These are phyloP conservation scores for Penicillium polonicum DNA, from an alignment of 2,329 filamentous ascomycete species.

Conservation along the genomic window DNA sequence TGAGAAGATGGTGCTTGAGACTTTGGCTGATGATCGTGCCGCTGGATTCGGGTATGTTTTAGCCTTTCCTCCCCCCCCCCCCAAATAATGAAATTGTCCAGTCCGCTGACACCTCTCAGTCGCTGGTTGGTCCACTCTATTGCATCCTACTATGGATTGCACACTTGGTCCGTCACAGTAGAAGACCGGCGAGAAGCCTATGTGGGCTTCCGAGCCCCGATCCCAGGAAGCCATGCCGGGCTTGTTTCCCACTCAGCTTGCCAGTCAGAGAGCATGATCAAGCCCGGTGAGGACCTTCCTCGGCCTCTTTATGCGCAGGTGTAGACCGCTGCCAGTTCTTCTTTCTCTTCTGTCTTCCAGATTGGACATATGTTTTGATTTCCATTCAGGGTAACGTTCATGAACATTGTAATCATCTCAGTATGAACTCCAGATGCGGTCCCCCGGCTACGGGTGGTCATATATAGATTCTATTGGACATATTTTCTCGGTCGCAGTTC, in stretches of 20 bases:
- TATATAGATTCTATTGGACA: slow-evolving; percentile 11
- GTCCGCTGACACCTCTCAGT: slow-evolving; percentile 45
- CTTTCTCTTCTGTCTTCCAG: background rate
- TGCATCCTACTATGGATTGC: slow-evolving; percentile 85
- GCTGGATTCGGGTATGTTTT: slow-evolving; percentile 75
- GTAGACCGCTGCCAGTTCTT: slow-evolving; percentile 16
- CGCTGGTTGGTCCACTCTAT: slow-evolving; percentile 93
- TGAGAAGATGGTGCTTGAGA: slow-evolving; percentile 77
- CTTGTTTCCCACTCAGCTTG: slow-evolving; percentile 30
- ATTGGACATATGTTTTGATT: slow-evolving; percentile 1
- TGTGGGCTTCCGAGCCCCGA: slow-evolving; percentile 60
- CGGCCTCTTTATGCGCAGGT: slow-evolving; percentile 40
- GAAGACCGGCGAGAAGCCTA: slow-evolving; percentile 76
- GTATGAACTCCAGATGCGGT: background rate
- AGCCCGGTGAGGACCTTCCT: slow-evolving; percentile 39
- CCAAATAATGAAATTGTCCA: background rate
- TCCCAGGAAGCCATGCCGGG: slow-evolving; percentile 27
- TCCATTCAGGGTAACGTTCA: background rate
- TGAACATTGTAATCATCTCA: slow-evolving; percentile 1
- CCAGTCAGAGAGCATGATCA: slow-evolving; percentile 29
- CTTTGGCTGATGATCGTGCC: slow-evolving; percentile 68
- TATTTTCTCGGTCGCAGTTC: background rate
- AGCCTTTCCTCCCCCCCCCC: background rate
- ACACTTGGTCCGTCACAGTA: slow-evolving; percentile 75
- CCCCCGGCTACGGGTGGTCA: background rate